Percentiles rank a stretch among this genome's conserved stretches.
phyloP scores from a whole-genome alignment of 768 basidiomycete species.

The Sarcomyxa edulis region DNA sequence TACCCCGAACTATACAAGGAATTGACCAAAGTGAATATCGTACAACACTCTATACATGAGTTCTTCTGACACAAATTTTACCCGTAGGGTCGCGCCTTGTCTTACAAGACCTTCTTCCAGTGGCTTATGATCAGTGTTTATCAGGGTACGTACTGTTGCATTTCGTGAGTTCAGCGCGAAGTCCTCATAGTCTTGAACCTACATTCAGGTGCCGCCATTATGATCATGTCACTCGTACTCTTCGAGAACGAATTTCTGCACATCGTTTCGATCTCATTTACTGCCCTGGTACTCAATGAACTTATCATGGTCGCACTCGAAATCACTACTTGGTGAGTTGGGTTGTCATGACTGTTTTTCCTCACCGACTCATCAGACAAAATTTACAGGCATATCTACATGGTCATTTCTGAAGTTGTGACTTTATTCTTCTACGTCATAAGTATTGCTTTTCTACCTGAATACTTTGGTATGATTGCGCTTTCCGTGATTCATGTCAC shows the following conservation, averaged over 20 bases:
- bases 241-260: slow-evolving; percentile 98
- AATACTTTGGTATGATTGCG: slow-evolving; percentile 80
- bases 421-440: slow-evolving; percentile 86
- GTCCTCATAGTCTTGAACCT: not conserved
- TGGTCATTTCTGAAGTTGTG: slow-evolving; percentile 87
- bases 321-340: slow-evolving; percentile 89
- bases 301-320: slow-evolving; percentile 98
- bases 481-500: not conserved
- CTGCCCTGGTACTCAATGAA: slow-evolving; percentile 92
- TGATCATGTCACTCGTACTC: slow-evolving; percentile 94
- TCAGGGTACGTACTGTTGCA: slow-evolving; percentile 57
- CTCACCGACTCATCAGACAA: slow-evolving; percentile 1
- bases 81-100: slow-evolving; percentile 81
- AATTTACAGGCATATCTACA: slow-evolving; percentile 78
- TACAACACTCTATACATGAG: not conserved
- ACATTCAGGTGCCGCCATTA: slow-evolving; percentile 83
- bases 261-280: slow-evolving; percentile 98
- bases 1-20: slow-evolving; percentile 99
- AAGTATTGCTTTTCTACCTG: slow-evolving; percentile 90
- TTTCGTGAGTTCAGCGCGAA: not conserved
- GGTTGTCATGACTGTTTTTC: not conserved
- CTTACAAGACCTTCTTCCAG: slow-evolving; percentile 97
- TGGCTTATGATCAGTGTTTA: slow-evolving; percentile 98
- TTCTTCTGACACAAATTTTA: not conserved
- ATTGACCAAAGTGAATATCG: slow-evolving; percentile 75